Conservation (phyloP, 2,329 filamentous ascomycete genomes). For the Orbilia quercus region DNA sequence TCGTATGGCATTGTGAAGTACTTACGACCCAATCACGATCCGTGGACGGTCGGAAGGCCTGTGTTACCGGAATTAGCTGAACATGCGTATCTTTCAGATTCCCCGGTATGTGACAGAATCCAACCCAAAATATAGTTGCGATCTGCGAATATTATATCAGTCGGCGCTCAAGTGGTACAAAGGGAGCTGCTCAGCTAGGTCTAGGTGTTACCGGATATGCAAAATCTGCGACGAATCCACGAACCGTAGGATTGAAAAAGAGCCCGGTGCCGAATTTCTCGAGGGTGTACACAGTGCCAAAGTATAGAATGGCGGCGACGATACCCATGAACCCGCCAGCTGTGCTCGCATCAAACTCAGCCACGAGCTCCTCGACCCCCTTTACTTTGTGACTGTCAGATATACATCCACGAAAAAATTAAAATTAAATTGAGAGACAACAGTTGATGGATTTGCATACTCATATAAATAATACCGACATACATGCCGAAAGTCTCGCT, state of each 20-base stretch:
- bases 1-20: slow-evolving; percentile 61
- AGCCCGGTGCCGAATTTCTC: slow-evolving; percentile 67
- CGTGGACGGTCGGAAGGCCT: slow-evolving; percentile 80
- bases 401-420: background rate
- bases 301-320: slow-evolving; percentile 66
- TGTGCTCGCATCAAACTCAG: slow-evolving; percentile 61
- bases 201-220: slow-evolving; percentile 67
- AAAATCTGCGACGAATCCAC: slow-evolving; percentile 68
- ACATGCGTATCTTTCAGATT: slow-evolving; percentile 74
- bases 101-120: slow-evolving; percentile 68
- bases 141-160: slow-evolving; percentile 61
- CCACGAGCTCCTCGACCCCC: slow-evolving; percentile 69
- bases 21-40: slow-evolving; percentile 67
- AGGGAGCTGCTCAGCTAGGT: background rate
- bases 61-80: slow-evolving; percentile 78
- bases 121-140: slow-evolving; percentile 69
- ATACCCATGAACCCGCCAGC: slow-evolving; percentile 61
- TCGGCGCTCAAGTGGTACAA: background rate
- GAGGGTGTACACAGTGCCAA: slow-evolving; percentile 61
- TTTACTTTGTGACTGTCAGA: slow-evolving; percentile 35
- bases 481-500: slow-evolving; percentile 84
- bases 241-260: slow-evolving; percentile 64
- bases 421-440: background rate
- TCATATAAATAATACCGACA: slow-evolving; percentile 60
- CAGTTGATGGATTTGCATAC: slow-evolving; percentile 4